Base-by-base conservation (phyloP, 2,329 filamentous ascomycete species). In the Fusarium fracticaudum region DNA sequence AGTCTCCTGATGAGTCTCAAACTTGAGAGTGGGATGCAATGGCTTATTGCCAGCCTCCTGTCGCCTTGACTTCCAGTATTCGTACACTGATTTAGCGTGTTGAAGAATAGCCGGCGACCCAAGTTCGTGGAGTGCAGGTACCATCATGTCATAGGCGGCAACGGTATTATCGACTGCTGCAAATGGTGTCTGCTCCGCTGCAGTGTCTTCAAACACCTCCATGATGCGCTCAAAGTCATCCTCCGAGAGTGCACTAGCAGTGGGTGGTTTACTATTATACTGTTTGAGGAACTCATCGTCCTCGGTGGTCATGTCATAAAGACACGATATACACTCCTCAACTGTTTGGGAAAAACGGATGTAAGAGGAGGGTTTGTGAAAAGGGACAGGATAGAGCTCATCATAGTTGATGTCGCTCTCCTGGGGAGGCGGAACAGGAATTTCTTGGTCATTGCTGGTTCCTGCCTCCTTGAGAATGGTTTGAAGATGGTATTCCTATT, bases 311-410 rank as follows among this genome's bases (percentile, higher is more conserved):
- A 98, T 96, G 85, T 97, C 95, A 91, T 99, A 99, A 78, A 92
- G 90, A 81, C 92, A 93, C 79, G 94, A 93, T 80, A 94, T 92
- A 79, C 93, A 97, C 84, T 99, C 96, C 85, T 99, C 96, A 71
- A 99, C 96, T 6, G 96, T 99, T 76, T 97, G 96, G 74, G 96
- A 98, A 85, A 97, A 98, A 75, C 96, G 94, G 81, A 99, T 98
- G 84, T 98, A 98, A 71, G 95, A 96, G 71, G 92, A 91, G 60
- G 96, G 95, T 83, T 97, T 93, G 79, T 91, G 89, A 84, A 96
- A 98, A 66, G 87, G 86, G 74, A 90, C 91, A 57, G 92, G 90
- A 81, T 98, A 98, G 78, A 98, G 89, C 79, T 92, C 90, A 83
- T 97, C 94, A 91, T 98, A 99, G 84, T 94, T 90, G 83, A 96